Evolutionary conservation across 2,329 filamentous ascomycete species (phyloP), one percentile per base, ranked within the genome.

Genomic region (Orbilia brochopaga): DNA sequence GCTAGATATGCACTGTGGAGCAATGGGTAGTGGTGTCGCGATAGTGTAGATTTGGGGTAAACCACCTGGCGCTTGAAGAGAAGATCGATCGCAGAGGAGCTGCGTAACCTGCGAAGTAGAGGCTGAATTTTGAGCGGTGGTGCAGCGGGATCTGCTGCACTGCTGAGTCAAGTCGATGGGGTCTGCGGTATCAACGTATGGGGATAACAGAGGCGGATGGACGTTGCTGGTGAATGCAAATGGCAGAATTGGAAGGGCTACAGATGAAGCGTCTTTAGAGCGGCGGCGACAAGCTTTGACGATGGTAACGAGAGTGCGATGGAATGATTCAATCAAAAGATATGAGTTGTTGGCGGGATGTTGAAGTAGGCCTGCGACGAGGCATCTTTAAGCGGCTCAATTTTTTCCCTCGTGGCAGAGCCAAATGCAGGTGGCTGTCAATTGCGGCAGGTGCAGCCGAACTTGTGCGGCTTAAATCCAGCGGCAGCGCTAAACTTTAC

Each of bases 381-480:
- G 24, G 59, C 53, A 58, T 46, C 21, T 52, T 27, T 58, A 53
- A 17, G 13, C 53, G 53, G 42, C 13, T 2, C 19, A 27, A 23
- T 24, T 58, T 58, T 58, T 65, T 17, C 23, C 32, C 51, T 32
- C 23, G n/a, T 35, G 1, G 15, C 30, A 42, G 8, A 13, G 10
- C 11, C 17, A 17, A 17, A 35, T 30, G 11, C 10, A 35, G 42
- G 11, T 8, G n/a, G n/a, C n/a, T n/a, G n/a, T n/a, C n/a, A n/a
- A n/a, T n/a, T 27, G 27, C 24, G 56, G 64, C 55, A 69, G 54
- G 50, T 44, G 40, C 48, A 61, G 56, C 64, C 61, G 61, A 53
- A 5, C 15, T 13, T 69, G 37, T 70, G 66, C 66, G 59, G 66
- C 66, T 70, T 63, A 70, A 70, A 70, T 59, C 59, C 58, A 59